phyloP scores from a whole-genome alignment of 2,329 filamentous ascomycete genomes.

The Nigrograna mackinnonii region DNA sequence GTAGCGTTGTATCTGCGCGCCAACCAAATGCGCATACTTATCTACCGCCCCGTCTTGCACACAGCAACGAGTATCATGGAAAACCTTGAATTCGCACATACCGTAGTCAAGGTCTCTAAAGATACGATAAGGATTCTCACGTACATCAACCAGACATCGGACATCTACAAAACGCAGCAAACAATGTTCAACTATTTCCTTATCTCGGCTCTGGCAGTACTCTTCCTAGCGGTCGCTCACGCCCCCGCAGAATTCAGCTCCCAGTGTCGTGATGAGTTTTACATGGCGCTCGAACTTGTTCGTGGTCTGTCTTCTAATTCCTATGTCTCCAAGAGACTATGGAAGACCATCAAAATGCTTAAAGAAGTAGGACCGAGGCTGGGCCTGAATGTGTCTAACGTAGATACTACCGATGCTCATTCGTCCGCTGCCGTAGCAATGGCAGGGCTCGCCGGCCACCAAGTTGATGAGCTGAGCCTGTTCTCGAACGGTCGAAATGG shows the following conservation, averaged over 20 bases:
- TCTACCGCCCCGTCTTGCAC: constrained; percentile 86
- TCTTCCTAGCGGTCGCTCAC: constrained; percentile 78
- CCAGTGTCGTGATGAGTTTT: constrained; percentile 74
- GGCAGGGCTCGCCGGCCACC: constrained; percentile 66
- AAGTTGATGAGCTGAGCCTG: constrained; percentile 60
- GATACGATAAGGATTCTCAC: constrained; percentile 75
- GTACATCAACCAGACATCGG: constrained; percentile 71
- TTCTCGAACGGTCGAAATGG: constrained; percentile 46
- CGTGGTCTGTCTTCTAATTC: constrained; percentile 73
- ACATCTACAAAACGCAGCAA: constrained; percentile 72
- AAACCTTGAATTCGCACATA: constrained; percentile 73
- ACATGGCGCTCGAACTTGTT: constrained; percentile 75
- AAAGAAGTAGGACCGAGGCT: constrained; percentile 73
- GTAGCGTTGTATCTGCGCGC: constrained; percentile 84
- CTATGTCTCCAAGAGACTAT: constrained; percentile 72
- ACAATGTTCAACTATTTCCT: constrained; percentile 82
- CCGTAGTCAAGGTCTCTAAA: constrained; percentile 73
- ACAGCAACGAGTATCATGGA: constrained; percentile 81
- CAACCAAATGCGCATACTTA: constrained; percentile 88
- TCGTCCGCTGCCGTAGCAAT: constrained; percentile 67
- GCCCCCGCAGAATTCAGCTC: constrained; percentile 72
- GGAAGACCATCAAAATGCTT: constrained; percentile 71
- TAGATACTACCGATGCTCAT: constrained; percentile 57
- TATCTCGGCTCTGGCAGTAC: constrained; percentile 72
- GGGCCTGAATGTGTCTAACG: constrained; percentile 57